These are phyloP conservation scores for Claviceps cyperi DNA, from an alignment of 2,329 filamentous ascomycete species.

Conservation along the genomic window DNA sequence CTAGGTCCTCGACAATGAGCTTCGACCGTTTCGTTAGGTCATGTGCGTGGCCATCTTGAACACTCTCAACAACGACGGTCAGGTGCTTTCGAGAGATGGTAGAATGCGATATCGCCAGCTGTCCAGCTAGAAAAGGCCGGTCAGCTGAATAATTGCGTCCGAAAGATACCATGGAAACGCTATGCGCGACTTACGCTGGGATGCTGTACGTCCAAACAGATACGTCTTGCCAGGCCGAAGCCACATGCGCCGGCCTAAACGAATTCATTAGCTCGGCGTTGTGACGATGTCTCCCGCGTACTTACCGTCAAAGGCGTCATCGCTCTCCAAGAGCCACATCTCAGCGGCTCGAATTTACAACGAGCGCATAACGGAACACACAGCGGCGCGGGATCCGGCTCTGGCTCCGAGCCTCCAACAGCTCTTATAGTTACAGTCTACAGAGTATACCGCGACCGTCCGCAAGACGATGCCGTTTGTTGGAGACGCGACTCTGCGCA, in stretches of 20 bases:
- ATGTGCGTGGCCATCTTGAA: constrained; percentile 51
- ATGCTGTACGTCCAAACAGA: constrained; percentile 66
- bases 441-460: too few relatives aligned
- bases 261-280: constrained; percentile 4
- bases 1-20: constrained; percentile 61
- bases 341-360: neutral
- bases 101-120: constrained; percentile 59
- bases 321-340: constrained; percentile 54
- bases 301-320: constrained; percentile 35
- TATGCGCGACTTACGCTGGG: constrained; percentile 37
- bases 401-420: neutral
- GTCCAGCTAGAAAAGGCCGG: constrained; percentile 35
- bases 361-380: neutral
- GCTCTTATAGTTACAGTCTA: too few relatives aligned
- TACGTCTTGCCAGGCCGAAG: constrained; percentile 73
- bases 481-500: neutral
- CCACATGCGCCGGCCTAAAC: constrained; percentile 49
- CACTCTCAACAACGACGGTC: constrained; percentile 54
- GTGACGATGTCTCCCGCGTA: neutral
- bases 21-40: constrained; percentile 50
- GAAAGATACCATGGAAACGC: neutral
- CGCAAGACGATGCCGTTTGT: neutral
- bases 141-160: neutral
- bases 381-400: neutral
- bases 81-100: constrained; percentile 84